Evolutionary conservation across 352 stramenopile species (phyloP), one percentile per base, ranked within the genome.

Genomic region (Phytophthora fragariaefolia): DNA sequence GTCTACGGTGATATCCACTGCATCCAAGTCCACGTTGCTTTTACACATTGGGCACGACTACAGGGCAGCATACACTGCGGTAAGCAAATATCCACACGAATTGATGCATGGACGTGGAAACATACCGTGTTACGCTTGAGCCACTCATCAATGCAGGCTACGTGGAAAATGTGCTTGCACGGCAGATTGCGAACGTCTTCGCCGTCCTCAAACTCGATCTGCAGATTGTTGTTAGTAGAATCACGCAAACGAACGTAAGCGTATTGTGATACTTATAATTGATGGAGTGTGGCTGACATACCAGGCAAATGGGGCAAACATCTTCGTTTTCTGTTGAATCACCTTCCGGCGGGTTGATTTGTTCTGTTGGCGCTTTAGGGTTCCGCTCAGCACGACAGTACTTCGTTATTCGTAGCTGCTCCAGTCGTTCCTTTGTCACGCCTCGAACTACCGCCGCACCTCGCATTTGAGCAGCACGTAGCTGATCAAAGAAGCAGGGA

Each of bases 111-210:
- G 17, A 43, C 9, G 4, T 43, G 5, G 1, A 43, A 42, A 74
- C 82, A 82, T 69, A 92, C 85, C 80, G 92, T 97, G 62, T 92
- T 92, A 49, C 87, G 79, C 49, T 82, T 73, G 50, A 98, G 79
- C 92, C 92, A 98, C 55, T 95, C 75, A 59, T 93, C 88, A 51
- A 98, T 90, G 69, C 92, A 98, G 3, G 89, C 72, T 0, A 92
- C 82, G 71, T 98, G 90, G 71, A 97, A 97, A 52, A 97, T 79
- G 66, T 98, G 92, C 32, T 84, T 83, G 72, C 92, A 98, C 2
- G 80, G 77, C 42, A 98, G 49, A 23, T 90, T 90, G 28, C 83
- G 82, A 36, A 92, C 75, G 22, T 92, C 83, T 56, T 92, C 83
- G 30, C 83, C 79, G 45, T 91, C 77, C 54, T 92, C 83, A 53